These are phyloP conservation scores for Ophiostoma pallidulum DNA, from an alignment of 2,329 filamentous ascomycete species.

Conservation along the genomic window DNA sequence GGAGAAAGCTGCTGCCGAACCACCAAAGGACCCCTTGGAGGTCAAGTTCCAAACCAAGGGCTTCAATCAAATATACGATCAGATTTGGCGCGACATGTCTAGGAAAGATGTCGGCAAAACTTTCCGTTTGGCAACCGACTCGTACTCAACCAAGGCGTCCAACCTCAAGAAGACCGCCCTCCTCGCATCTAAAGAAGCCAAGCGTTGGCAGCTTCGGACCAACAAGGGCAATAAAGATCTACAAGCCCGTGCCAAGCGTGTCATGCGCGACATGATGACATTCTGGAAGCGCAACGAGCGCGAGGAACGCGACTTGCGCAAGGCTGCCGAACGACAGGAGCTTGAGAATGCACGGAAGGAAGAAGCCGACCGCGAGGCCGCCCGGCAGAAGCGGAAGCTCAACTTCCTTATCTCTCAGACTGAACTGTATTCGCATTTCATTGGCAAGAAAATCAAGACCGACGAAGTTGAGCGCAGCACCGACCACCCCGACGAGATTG, in stretches of 20 bases:
- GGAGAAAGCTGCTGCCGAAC: conserved; percentile 30
- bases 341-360: conserved; percentile 94
- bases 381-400: conserved; percentile 94
- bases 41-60: conserved; percentile 76
- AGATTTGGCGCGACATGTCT: conserved; percentile 92
- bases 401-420: conserved; percentile 99
- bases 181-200: conserved; percentile 91
- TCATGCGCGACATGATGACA: conserved; percentile 98
- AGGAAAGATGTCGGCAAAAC: conserved; percentile 91
- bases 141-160: conserved; percentile 78
- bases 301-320: conserved; percentile 88
- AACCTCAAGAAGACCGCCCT: conserved; percentile 97
- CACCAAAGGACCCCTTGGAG: conserved; percentile 43
- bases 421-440: conserved; percentile 97
- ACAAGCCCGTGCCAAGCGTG: conserved; percentile 90
- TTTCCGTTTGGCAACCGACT: conserved; percentile 77
- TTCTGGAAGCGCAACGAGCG: conserved; percentile 99
- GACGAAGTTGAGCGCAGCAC: conserved; percentile 87
- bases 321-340: conserved; percentile 90
- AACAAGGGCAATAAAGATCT: conserved; percentile 99
- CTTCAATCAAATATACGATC: conserved; percentile 94
- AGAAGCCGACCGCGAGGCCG: conserved; percentile 94
- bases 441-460: conserved; percentile 98
- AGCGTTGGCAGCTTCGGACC: conserved; percentile 91
- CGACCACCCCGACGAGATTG: conserved; percentile 64